Conservation (phyloP, 768 basidiomycete genomes). For the Suillus spraguei region DNA sequence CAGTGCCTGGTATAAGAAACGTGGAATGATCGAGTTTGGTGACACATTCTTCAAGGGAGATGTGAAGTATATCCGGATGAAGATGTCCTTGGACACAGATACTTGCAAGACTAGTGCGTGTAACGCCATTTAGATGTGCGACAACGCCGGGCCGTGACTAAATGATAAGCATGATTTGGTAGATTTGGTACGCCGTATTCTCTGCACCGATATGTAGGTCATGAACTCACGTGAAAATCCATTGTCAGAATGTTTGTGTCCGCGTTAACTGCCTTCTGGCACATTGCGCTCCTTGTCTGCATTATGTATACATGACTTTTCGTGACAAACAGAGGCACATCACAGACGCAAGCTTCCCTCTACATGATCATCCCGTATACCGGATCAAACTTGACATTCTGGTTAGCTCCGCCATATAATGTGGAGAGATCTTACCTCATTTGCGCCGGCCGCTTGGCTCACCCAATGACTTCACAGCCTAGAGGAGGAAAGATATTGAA, state of each 20-base stretch:
- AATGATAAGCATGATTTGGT: constrained; percentile 1
- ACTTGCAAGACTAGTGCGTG: constrained; percentile 1
- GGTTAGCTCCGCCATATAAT: constrained; percentile 1
- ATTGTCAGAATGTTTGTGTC: background rate
- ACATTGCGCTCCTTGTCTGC: background rate
- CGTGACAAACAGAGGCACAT: background rate
- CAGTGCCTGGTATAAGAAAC: constrained; percentile 52
- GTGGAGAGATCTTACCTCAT: background rate
- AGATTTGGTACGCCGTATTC: background rate
- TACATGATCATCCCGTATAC: background rate
- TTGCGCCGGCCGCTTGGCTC: background rate
- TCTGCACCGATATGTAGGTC: background rate
- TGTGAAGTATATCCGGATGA: constrained; percentile 62
- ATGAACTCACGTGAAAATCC: background rate
- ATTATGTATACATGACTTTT: background rate
- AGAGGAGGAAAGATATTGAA: background rate
- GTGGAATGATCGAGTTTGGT: constrained; percentile 54
- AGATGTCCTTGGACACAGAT: constrained; percentile 27
- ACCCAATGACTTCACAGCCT: background rate
- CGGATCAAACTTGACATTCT: background rate
- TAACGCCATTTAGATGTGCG: constrained; percentile 6
- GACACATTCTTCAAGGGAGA: constrained; percentile 52
- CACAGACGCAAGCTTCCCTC: background rate
- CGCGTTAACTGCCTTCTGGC: too few species aligned
- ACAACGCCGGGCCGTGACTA: background rate